Base-by-base conservation (phyloP, 2,329 filamentous ascomycete genomes). In the Fusarium tjaetaba region DNA sequence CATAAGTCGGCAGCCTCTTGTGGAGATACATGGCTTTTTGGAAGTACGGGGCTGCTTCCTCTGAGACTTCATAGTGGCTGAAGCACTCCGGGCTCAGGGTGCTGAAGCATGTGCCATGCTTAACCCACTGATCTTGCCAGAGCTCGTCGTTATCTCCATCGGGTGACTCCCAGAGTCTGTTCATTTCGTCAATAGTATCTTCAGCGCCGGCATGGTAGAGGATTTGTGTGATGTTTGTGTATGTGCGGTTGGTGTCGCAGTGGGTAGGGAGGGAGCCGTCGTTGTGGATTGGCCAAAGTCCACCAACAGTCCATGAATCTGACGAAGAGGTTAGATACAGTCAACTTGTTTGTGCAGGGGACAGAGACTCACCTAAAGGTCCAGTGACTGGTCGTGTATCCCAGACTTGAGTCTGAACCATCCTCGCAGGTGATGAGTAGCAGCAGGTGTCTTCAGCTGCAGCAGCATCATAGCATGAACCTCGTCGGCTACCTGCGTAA, bases 191-290 rank as follows among this genome's bases (percentile, higher is more conserved):
- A 4, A 70, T 11, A 7, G 28, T 56, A 6, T 36, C 24, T n/a
- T 70, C 68, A 9, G 66, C 68, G 1, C 68, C 68, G 0, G 48
- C 60, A 11, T 70, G 66, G n/a, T 70, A 38, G 18, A 70, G 24
- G 11, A 70, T 56, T 5, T 70, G 68, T 22, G 68, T 70, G 18
- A 70, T 70, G 9, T 70, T 70, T 42, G 66, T 70, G 53, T 70
- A 70, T 38, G 67, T 70, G 34, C 68, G 68, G 48, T 70, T 70
- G 42, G 60, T 55, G 3, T 70, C 68, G 39, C 68, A 70, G 32
- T 38, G 36, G 28, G 22, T 49, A 6, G 61, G 66, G 18, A 66
- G 41, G 18, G 68, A 70, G 14, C 66, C 68, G 8, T 70, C 60
- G 11, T 38, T 52, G 4, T 70, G 43, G 20, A 58, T 59, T 10